Evolutionary conservation across 2,329 filamentous ascomycete species (phyloP).

Genomic region (Lasiodiplodia citricola): DNA sequence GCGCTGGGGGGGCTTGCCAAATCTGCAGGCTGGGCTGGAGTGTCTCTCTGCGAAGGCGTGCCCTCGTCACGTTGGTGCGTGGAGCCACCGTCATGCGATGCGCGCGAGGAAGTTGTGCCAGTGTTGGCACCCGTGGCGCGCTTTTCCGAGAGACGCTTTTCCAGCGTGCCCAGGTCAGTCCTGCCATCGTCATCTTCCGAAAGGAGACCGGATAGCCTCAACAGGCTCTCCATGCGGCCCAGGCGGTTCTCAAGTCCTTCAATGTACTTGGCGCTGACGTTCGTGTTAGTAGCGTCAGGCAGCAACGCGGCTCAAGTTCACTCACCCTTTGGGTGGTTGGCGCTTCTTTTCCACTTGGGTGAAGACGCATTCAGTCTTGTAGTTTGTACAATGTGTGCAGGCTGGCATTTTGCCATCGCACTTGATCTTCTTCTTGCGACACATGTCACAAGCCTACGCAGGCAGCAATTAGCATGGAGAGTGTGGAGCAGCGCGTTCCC

Average conservation of each 20-base stretch:
- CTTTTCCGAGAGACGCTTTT: constrained; percentile 70
- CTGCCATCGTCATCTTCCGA: constrained; percentile 83
- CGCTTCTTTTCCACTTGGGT: constrained; percentile 99
- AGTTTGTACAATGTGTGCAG: constrained; percentile 95
- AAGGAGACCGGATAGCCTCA: constrained; percentile 84
- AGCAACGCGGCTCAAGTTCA: constrained; percentile 22
- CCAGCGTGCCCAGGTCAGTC: constrained; percentile 85
- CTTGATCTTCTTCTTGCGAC: constrained; percentile 94
- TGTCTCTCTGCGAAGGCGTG: constrained; percentile 47
- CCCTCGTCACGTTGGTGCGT: constrained; percentile 6
- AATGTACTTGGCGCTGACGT: constrained; percentile 86
- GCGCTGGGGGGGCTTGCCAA: constrained; percentile 57
- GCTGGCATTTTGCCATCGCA: constrained; percentile 95
- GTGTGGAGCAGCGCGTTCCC: constrained; percentile 19
- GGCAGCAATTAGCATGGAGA: constrained; percentile 1
- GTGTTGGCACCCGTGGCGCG: constrained; percentile 35
- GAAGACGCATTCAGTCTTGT: constrained; percentile 97
- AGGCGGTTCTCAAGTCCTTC: constrained; percentile 94
- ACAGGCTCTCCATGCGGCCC: constrained; percentile 91
- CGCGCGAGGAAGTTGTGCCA: constrained; percentile 34
- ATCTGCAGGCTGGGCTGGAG: constrained; percentile 51
- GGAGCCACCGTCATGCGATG: constrained; percentile 22
- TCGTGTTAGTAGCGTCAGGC: constrained; percentile 15
- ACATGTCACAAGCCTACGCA: constrained; percentile 90
- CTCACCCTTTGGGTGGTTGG: constrained; percentile 92